These are phyloP conservation scores for Hymenotorrendiella dingleyae DNA, from an alignment of 2,329 filamentous ascomycete genomes.

Conservation along the genomic window DNA sequence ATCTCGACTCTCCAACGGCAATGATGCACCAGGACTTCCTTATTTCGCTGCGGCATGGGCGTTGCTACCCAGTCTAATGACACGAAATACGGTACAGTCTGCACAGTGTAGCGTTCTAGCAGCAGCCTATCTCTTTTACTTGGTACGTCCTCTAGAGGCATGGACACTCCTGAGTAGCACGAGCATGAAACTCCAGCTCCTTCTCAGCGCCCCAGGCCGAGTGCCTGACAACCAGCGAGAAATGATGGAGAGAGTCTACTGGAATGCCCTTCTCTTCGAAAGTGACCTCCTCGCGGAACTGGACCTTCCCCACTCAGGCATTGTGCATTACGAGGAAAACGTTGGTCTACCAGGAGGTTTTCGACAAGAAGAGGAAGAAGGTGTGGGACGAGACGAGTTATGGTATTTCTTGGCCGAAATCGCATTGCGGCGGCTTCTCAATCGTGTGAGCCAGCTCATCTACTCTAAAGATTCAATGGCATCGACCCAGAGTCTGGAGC, in stretches of 20 bases:
- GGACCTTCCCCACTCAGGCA: conserved; percentile 75
- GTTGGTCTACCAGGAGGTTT: conserved; percentile 75
- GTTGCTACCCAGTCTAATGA: conserved; percentile 72
- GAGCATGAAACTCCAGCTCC: conserved; percentile 73
- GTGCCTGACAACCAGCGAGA: conserved; percentile 67
- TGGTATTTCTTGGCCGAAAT: conserved; percentile 88
- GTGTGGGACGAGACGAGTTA: conserved; percentile 66
- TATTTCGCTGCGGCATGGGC: conserved; percentile 80
- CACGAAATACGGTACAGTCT: conserved; percentile 69
- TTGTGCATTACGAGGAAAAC: conserved; percentile 75
- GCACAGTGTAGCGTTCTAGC: conserved; percentile 77
- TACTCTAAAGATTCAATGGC: conserved; percentile 69
- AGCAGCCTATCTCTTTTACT: conserved; percentile 76
- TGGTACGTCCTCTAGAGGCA: conserved; percentile 75
- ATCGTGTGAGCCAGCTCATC: conserved; percentile 72
- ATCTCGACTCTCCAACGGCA: conserved; percentile 60
- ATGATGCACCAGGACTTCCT: conserved; percentile 68
- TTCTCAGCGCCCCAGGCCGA: conserved; percentile 67
- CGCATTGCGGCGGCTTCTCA: conserved; percentile 68
- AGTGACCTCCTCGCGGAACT: conserved; percentile 74
- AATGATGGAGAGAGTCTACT: conserved; percentile 72
- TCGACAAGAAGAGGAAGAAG: conserved; percentile 59
- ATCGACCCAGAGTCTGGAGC: conserved; percentile 67
- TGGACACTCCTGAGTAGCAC: conserved; percentile 77
- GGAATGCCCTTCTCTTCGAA: conserved; percentile 77